Evolutionary conservation across 768 basidiomycete species (phyloP).

Genomic region (Megacollybia marginata): DNA sequence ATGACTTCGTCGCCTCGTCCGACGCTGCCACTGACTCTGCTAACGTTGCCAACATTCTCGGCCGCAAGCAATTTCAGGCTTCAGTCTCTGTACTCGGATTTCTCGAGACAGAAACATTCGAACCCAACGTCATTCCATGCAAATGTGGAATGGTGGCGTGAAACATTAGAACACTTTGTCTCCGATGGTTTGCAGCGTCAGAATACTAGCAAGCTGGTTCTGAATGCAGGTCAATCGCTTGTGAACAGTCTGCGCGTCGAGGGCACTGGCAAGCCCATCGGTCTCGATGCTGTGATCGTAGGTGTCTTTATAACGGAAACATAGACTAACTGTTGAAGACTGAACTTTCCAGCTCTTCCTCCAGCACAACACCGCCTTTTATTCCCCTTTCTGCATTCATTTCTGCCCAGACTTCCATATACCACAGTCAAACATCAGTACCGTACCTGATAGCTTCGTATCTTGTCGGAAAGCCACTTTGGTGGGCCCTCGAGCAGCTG

Average conservation of each 20-base stretch:
- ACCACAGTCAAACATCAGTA: slow-evolving; percentile 50
- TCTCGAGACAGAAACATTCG: slow-evolving; percentile 73
- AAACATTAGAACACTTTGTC: slow-evolving; percentile 55
- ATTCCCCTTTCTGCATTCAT: slow-evolving; percentile 51
- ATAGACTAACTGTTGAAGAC: slow-evolving; percentile 32
- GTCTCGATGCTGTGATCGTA: slow-evolving; percentile 67
- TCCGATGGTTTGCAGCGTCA: slow-evolving; percentile 44
- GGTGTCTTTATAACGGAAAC: slow-evolving; percentile 22
- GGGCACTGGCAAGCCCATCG: slow-evolving; percentile 70
- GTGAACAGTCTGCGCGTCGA: slow-evolving; percentile 56
- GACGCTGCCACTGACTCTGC: slow-evolving; percentile 5
- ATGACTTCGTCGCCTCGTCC: too few species aligned
- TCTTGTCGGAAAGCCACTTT: slow-evolving; percentile 70
- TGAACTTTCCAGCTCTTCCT: slow-evolving; percentile 39
- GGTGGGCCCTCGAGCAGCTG: slow-evolving; percentile 83
- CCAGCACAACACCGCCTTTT: slow-evolving; percentile 16
- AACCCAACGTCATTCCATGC: slow-evolving; percentile 79
- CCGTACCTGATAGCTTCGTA: slow-evolving; percentile 63
- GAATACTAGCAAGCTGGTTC: slow-evolving; percentile 44
- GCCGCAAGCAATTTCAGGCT: slow-evolving; percentile 48
- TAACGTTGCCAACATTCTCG: slow-evolving; percentile 37
- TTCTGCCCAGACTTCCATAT: slow-evolving; percentile 49
- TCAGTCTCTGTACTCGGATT: slow-evolving; percentile 82
- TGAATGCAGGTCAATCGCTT: slow-evolving; percentile 47
- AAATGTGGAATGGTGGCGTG: slow-evolving; percentile 85